Conservation (phyloP, 192 early-diverging fungal genomes). For the Oehlia diaphana region DNA sequence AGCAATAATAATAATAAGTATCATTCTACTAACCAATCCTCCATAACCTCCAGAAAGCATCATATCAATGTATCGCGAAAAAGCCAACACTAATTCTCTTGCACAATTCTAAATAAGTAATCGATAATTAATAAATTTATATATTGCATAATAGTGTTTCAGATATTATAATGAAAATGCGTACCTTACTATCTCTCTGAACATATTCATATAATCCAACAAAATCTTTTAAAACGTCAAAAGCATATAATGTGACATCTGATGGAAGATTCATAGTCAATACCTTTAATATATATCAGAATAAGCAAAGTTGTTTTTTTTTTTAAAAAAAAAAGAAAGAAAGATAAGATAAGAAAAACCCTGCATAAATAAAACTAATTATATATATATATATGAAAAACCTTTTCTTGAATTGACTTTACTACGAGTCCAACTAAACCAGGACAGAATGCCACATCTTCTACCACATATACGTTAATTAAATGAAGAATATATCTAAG, state of each 20-base stretch:
- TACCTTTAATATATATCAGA: slow-evolving; percentile 40
- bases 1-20: too few species aligned
- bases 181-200: slow-evolving; percentile 66
- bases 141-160: background rate
- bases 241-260: slow-evolving; percentile 60
- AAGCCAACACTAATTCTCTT: slow-evolving; percentile 64
- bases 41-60: slow-evolving; percentile 40
- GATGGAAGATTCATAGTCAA: slow-evolving; percentile 57
- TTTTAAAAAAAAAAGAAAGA: background rate
- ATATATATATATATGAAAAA: slow-evolving; percentile 22
- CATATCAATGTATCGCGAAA: slow-evolving; percentile 73
- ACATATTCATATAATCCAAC: slow-evolving; percentile 64
- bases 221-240: slow-evolving; percentile 64
- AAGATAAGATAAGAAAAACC: background rate
- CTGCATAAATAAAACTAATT: too few species aligned
- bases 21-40: slow-evolving; percentile 10
- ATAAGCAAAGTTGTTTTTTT: background rate
- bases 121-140: background rate
- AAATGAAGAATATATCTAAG: slow-evolving; percentile 65
- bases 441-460: slow-evolving; percentile 75
- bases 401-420: slow-evolving; percentile 76
- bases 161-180: background rate
- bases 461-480: slow-evolving; percentile 67
- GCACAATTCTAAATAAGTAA: slow-evolving; percentile 55
- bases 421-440: slow-evolving; percentile 69